Percentiles rank a stretch among this genome's conserved stretches.
phyloP scores from a whole-genome alignment of 2,329 filamentous ascomycete genomes.

The Phaeosphaeriaceae sp. region DNA sequence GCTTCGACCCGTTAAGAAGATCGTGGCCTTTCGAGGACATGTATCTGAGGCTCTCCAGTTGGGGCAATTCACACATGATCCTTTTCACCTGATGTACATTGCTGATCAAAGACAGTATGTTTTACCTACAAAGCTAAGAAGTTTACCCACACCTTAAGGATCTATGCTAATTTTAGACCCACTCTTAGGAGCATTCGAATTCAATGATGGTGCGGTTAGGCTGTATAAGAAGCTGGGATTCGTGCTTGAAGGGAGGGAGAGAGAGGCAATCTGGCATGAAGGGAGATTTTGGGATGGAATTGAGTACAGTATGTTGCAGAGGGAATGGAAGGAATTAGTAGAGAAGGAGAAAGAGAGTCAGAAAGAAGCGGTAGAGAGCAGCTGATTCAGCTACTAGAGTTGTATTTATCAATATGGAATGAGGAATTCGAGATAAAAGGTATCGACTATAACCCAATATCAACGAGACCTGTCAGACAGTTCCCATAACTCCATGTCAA shows the following conservation, averaged over 20 bases:
- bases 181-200: conserved; percentile 44
- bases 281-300: conserved; percentile 49
- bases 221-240: conserved; percentile 58
- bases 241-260: conserved; percentile 50
- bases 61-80: background rate
- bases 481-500: background rate
- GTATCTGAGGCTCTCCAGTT: background rate
- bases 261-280: conserved; percentile 51
- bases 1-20: background rate
- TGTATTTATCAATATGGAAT: background rate
- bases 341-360: conserved; percentile 1
- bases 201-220: conserved; percentile 52
- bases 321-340: conserved; percentile 31
- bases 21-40: background rate
- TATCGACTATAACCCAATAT: background rate
- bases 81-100: background rate
- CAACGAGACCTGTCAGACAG: too few species aligned
- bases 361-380: background rate
- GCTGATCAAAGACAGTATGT: background rate
- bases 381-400: background rate
- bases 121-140: background rate
- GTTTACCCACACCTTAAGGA: background rate
- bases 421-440: background rate
- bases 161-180: background rate
- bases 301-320: conserved; percentile 35